Evolutionary conservation across 208 protist genomes (phyloP).

Genomic region (Trypanosoma avium): DNA sequence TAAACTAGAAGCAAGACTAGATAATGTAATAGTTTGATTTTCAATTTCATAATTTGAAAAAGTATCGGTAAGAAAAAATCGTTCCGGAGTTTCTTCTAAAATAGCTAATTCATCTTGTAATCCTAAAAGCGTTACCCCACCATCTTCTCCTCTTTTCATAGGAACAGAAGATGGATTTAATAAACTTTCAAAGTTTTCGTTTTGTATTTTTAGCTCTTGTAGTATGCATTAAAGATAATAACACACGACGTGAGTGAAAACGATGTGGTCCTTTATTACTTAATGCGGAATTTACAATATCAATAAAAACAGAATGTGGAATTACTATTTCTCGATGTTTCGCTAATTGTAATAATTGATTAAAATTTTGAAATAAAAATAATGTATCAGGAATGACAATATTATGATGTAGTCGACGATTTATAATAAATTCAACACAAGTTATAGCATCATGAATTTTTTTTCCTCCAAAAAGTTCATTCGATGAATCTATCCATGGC

Average conservation of each 20-base stretch:
- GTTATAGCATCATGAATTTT: constrained; percentile 11
- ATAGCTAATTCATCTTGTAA: constrained; percentile 78
- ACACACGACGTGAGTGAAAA: constrained; percentile 64
- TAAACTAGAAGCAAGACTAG: constrained; percentile 27
- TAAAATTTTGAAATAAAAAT: constrained; percentile 50
- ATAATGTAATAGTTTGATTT: background rate
- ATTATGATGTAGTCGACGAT: constrained; percentile 50
- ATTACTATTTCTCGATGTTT: constrained; percentile 77
- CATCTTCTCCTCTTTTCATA: constrained; percentile 14
- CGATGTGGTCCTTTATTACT: constrained; percentile 38
- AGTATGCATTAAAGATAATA: constrained; percentile 54
- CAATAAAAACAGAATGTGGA: constrained; percentile 71
- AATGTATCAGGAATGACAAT: constrained; percentile 72
- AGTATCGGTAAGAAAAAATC: constrained; percentile 38
- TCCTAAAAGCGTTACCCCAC: constrained; percentile 73
- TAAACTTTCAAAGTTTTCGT: background rate
- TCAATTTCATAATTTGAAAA: constrained; percentile 1
- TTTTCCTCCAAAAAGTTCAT: constrained; percentile 21
- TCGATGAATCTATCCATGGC: constrained; percentile 13
- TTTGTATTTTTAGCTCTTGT: constrained; percentile 6
- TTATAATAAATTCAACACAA: constrained; percentile 43
- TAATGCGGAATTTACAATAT: constrained; percentile 40
- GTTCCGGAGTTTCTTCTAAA: constrained; percentile 54
- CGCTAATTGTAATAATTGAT: constrained; percentile 62
- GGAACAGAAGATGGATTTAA: constrained; percentile 17